Percentiles rank a stretch among this genome's conserved stretches.
These are phyloP conservation scores for Geopyxis carbonaria DNA, from an alignment of 495 filamentous ascomycete species.

Conservation along the genomic window DNA sequence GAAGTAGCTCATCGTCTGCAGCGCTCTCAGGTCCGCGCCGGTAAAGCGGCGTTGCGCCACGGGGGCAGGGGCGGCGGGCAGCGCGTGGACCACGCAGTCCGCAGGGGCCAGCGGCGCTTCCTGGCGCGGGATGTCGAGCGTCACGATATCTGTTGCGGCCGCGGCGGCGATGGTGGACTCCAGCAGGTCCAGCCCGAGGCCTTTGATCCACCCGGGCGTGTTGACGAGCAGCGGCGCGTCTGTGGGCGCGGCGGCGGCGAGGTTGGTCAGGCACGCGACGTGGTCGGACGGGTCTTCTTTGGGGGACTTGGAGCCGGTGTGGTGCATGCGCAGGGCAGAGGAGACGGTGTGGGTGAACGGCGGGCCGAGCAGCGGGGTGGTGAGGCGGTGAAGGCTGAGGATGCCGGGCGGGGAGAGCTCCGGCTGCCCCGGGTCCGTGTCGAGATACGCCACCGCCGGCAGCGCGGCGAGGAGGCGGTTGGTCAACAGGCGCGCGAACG, in stretches of 20 bases:
- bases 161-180: slow-evolving; percentile 28
- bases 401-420: slow-evolving; percentile 51
- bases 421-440: slow-evolving; percentile 53
- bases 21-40: slow-evolving; percentile 39
- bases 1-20: slow-evolving; percentile 54
- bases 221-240: slow-evolving; percentile 43
- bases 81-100: slow-evolving; percentile 11
- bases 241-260: slow-evolving; percentile 39
- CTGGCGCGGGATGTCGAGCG: slow-evolving; percentile 7
- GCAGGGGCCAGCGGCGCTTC: no score
- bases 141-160: slow-evolving; percentile 6
- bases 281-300: slow-evolving; percentile 48
- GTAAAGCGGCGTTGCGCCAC: slow-evolving; percentile 27
- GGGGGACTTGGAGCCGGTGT: slow-evolving; percentile 40
- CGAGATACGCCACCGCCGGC: slow-evolving; percentile 36
- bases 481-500: slow-evolving; percentile 42
- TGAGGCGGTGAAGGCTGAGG: slow-evolving; percentile 42
- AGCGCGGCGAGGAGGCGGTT: slow-evolving; percentile 40
- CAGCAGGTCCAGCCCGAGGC: slow-evolving; percentile 40
- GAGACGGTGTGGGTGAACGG: slow-evolving; percentile 43
- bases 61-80: slow-evolving; percentile 7
- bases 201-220: slow-evolving; percentile 46
- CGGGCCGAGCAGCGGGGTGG: slow-evolving; percentile 41
- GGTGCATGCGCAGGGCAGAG: slow-evolving; percentile 34
- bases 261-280: slow-evolving; percentile 36